Evolutionary conservation across 495 filamentous ascomycete genomes (phyloP), one percentile per base, ranked within the genome.

Genomic region (Daldinia bambusicola): DNA sequence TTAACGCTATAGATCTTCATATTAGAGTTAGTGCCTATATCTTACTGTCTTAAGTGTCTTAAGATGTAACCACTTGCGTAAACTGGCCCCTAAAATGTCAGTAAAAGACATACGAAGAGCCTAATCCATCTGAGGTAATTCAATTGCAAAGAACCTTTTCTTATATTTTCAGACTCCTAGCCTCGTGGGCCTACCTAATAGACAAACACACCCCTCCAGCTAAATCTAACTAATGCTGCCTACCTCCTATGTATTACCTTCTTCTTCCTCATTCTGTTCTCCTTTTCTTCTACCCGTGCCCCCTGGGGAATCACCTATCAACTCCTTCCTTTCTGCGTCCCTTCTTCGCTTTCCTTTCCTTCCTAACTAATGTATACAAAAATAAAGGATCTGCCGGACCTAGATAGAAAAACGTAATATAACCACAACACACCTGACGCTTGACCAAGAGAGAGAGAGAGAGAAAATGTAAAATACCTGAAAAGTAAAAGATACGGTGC

Each of bases 311-410:
- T 22, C 18, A 48, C 12, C 43, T 18, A 22, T 18, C 8, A 48
- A 48, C 43, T 48, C 43, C 43, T 48, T 20, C 43, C 43, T 48
- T 26, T n/a, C n/a, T n/a, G n/a, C n/a, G n/a, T n/a, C n/a, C 26
- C 26, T 26, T 26, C 26, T 3, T 26, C 3, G n/a, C 26, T 26
- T 26, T 26, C 26, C 26, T 26, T 1, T 26, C 26, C 26, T 26
- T 3, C 26, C 26, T 26, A 26, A 3, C 26, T 26, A 26, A 48
- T 48, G 18, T 48, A 48, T 48, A 48, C 43, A 22, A 20, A 20
- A 22, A 48, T 18, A 22, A 20, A 26, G 5, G 1, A 36, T 36
- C 34, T 36, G 6, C 34, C 34, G 1, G 9, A 36, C 34, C 34
- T 36, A 7, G 5, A 26, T 26, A 26, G 26, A 26, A 26, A 26